phyloP scores from a whole-genome alignment of 2,329 filamentous ascomycete genomes.

The Teratosphaeria viscida region DNA sequence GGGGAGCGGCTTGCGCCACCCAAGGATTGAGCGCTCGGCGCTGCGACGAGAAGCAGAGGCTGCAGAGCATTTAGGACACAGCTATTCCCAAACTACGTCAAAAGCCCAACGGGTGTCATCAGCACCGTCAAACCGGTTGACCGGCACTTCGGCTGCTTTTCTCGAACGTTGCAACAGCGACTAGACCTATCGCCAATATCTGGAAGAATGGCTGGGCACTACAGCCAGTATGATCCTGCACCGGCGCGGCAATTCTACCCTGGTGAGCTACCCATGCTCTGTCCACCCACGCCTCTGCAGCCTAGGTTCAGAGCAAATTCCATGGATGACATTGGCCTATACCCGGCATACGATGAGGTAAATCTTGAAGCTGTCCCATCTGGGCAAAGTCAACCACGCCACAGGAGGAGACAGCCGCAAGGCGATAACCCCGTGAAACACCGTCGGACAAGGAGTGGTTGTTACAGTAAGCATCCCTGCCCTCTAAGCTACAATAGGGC shows the following conservation, averaged over 20 bases:
- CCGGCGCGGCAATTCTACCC: conserved; percentile 23
- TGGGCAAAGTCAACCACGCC: conserved; percentile 13
- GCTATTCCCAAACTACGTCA: conserved; percentile 6
- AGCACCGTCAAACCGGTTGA: conserved; percentile 8
- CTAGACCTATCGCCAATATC: conserved; percentile 8
- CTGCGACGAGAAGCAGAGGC: conserved; percentile 9
- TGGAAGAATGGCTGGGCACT: conserved; percentile 20
- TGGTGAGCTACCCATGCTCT: conserved; percentile 18
- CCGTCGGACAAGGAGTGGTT: conserved; percentile 83
- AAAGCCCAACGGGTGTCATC: conserved; percentile 8
- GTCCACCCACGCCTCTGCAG: conserved; percentile 20
- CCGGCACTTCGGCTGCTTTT: not conserved
- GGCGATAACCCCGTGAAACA: conserved; percentile 73
- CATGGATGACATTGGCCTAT: conserved; percentile 23
- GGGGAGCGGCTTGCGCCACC: conserved; percentile 16
- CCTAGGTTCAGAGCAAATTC: conserved; percentile 14
- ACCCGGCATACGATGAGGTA: conserved; percentile 22
- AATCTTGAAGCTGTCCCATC: conserved; percentile 16
- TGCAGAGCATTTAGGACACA: conserved; percentile 4
- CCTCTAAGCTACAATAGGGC: conserved; percentile 52
- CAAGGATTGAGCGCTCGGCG: conserved; percentile 10
- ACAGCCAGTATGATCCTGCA: conserved; percentile 8
- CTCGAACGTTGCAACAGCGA: conserved; percentile 9
- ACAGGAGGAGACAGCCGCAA: conserved; percentile 17
- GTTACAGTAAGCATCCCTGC: conserved; percentile 75